phyloP scores from a whole-genome alignment of 805 yeast species.

The Yamadazyma phyllophila region DNA sequence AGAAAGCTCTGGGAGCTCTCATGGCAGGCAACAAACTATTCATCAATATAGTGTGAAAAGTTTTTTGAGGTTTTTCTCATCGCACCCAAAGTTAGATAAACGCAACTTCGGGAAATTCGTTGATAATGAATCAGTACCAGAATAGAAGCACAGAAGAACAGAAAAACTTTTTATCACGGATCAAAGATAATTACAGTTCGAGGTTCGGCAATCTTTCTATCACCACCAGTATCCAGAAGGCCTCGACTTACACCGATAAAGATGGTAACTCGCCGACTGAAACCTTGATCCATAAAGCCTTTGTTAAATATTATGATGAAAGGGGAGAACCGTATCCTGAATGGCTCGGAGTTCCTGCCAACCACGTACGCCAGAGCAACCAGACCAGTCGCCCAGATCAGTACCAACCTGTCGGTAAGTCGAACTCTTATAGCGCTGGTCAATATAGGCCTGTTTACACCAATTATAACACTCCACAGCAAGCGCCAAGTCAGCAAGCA shows the following conservation, averaged over 20 bases:
- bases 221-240: constrained; percentile 19
- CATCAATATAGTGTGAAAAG: not conserved
- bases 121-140: constrained; percentile 12
- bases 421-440: constrained; percentile 2
- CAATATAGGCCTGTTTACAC: constrained; percentile 28
- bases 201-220: constrained; percentile 38
- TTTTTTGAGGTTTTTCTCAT: not conserved
- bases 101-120: not conserved
- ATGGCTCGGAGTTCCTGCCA: constrained; percentile 36
- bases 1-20: not conserved
- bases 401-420: not conserved
- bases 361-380: not conserved
- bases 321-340: constrained; percentile 38
- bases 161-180: constrained; percentile 28
- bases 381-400: not conserved
- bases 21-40: not conserved
- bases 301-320: constrained; percentile 36
- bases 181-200: constrained; percentile 36
- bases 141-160: constrained; percentile 15
- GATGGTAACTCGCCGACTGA: constrained; percentile 39
- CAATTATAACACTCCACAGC: constrained; percentile 16
- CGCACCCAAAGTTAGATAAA: not conserved
- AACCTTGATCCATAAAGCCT: constrained; percentile 44
- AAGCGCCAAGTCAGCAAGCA: not conserved
- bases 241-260: constrained; percentile 25